These are phyloP conservation scores for Starmera dryadoides DNA, from an alignment of 805 yeast species.

Conservation along the genomic window DNA sequence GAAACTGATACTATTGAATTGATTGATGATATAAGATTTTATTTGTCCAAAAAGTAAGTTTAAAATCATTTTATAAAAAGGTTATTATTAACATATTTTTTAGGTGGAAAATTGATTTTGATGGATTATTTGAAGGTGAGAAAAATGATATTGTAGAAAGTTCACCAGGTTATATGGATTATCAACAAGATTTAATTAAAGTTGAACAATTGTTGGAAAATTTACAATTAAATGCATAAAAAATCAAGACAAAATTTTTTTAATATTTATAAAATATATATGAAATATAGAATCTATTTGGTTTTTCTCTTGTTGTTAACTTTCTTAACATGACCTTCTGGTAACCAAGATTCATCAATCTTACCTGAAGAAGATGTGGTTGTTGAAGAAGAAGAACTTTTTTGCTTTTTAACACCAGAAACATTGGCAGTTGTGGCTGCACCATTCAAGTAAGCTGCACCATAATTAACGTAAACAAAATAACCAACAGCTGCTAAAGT, in stretches of 20 bases:
- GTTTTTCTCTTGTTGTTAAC: constrained; percentile 24
- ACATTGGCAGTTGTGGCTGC: constrained; percentile 20
- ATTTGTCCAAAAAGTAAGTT: constrained; percentile 27
- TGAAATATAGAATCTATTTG: constrained; percentile 9
- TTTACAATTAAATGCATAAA: constrained; percentile 35
- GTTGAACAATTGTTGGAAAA: constrained; percentile 33
- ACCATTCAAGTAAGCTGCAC: constrained; percentile 36
- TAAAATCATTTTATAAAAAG: background rate
- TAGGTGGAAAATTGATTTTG: constrained; percentile 20
- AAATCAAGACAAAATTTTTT: background rate
- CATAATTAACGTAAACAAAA: constrained; percentile 35
- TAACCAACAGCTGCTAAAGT: constrained; percentile 45
- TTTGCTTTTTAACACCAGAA: constrained; percentile 1
- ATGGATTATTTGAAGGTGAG: constrained; percentile 24
- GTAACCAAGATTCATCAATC: constrained; percentile 49
- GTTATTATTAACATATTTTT: background rate
- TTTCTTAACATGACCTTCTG: constrained; percentile 42
- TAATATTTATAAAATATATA: background rate
- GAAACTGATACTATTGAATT: constrained; percentile 77
- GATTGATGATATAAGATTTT: constrained; percentile 70
- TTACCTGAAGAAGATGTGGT: constrained; percentile 14
- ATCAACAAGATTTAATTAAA: constrained; percentile 25
- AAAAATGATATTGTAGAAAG: constrained; percentile 13
- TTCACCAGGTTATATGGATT: constrained; percentile 14
- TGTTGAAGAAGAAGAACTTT: constrained; percentile 3